Evolutionary conservation across 176 grass and related monocot species (phyloP).

Genomic region (Triticum aestivum): DNA sequence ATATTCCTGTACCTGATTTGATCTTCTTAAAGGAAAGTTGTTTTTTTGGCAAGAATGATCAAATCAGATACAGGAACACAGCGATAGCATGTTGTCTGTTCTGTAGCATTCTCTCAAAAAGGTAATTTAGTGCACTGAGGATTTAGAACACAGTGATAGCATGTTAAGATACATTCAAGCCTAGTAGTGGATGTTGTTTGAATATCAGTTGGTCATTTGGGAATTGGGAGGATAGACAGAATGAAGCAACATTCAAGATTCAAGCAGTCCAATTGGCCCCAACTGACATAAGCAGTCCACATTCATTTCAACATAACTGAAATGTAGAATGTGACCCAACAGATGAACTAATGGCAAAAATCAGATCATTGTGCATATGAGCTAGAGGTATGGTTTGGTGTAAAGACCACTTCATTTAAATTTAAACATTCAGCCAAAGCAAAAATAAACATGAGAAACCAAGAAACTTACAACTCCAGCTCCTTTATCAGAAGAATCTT

Average conservation of each 20-base stretch:
- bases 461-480: constrained; percentile 54
- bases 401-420: neutral
- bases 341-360: neutral
- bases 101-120: neutral
- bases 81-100: constrained; percentile 4
- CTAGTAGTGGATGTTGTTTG: neutral
- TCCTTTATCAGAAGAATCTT: constrained; percentile 42
- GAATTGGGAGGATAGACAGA: neutral
- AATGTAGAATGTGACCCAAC: neutral
- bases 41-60: neutral
- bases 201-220: neutral
- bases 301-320: neutral
- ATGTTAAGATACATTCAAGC: neutral
- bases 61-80: neutral
- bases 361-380: neutral
- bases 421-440: neutral
- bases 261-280: neutral
- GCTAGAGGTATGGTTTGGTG: neutral
- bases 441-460: neutral
- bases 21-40: neutral
- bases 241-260: neutral
- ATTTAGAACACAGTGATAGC: neutral
- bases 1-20: too few species aligned
- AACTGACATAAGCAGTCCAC: neutral
- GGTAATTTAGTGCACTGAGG: neutral